Base-by-base conservation (phyloP, 352 stramenopile species). In the Globisporangium polare region DNA sequence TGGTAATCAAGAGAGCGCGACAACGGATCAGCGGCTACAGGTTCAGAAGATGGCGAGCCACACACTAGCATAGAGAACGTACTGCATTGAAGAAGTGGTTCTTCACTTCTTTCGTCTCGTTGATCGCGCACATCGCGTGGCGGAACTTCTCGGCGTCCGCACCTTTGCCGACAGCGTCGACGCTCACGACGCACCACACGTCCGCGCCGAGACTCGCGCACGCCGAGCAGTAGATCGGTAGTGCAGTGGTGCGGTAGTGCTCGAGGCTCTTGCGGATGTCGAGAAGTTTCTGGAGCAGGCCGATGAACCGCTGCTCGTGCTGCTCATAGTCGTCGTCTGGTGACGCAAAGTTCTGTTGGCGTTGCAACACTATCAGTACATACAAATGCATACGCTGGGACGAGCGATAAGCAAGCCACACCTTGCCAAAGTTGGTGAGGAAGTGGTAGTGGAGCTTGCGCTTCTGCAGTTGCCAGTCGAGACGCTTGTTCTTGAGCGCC, bases 21-120 rank as follows among this genome's bases (percentile, higher is more conserved):
- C 12, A n/a, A 26, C 18, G 46, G 10, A 47, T 24, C 22, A 55
- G 49, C 6, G 18, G 27, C 27, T 39, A 41, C 18, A 5, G n/a
- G 18, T 8, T 24, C n/a, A 41, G 24, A 41, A 20, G 43, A 22
- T 18, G 15, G 10, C 7, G 17, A 33, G 8, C 22, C 20, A 35
- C 5, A 22, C 12, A 56, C 3, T 8, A 13, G 13, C 3, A 62
- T 27, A 12, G 46, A 3, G 18, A 15, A 53, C 45, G 18, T 22
- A 90, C 83, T 51, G 81, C 80, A 58, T 88, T 89, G 66, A 88
- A 87, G 43, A 81, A 86, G 63, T 90, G 80, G 62, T 74, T 88
- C 50, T 89, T 92, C 49, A 77, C 73, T 60, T 88, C 80, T 45
- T 89, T 89, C 12, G 78, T 84, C 67, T 89, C 78, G 63, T 89